Evolutionary conservation across 2,329 filamentous ascomycete species (phyloP), one percentile per base, ranked within the genome.

Genomic region (Pseudogymnoascus pannorum): DNA sequence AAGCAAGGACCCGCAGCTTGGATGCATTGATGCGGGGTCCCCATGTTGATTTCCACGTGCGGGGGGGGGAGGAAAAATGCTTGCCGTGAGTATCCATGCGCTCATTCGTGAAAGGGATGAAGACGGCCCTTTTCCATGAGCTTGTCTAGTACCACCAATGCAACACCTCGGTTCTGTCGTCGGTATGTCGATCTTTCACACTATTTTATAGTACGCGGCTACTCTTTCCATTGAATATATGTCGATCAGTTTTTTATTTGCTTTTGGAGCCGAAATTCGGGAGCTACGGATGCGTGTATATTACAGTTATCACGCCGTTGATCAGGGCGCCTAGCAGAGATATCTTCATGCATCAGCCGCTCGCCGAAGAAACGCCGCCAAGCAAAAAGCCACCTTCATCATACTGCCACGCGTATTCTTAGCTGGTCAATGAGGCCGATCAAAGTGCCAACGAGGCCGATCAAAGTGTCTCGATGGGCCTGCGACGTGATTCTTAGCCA

Each of bases 371-470:
- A 54, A 54, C 26, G 16, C 48, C 48, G 48, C 48, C 20, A 54
- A 33, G 20, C 20, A 54, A 33, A 33, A 18, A 54, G 1, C n/a
- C 48, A 7, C 26, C 35, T 29, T 11, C 38, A 24, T 48, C 63
- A 87, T 91, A 85, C 90, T 85, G 85, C 81, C 48, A 31, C n/a
- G 26, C n/a, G 48, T 54, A 31, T 5, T 5, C 24, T 54, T 31
- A 5, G 26, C 26, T 9, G 8, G 14, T 54, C 5, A 54, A 54
- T 16, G 48, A 12, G 9, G 48, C 26, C 48, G 48, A 54, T 54
- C 48, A 54, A 54, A n/a, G 12, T 26, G 48, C 14, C 31, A 54
- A 31, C 20, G 16, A 18, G 9, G 26, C 26, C n/a, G n/a, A 7
- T 7, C 9, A 18, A 14, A 9, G 16, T 54, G 48, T 29, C 24